These are phyloP conservation scores for Cystofilobasidium capitatum DNA, from an alignment of 768 basidiomycete species.

Conservation along the genomic window DNA sequence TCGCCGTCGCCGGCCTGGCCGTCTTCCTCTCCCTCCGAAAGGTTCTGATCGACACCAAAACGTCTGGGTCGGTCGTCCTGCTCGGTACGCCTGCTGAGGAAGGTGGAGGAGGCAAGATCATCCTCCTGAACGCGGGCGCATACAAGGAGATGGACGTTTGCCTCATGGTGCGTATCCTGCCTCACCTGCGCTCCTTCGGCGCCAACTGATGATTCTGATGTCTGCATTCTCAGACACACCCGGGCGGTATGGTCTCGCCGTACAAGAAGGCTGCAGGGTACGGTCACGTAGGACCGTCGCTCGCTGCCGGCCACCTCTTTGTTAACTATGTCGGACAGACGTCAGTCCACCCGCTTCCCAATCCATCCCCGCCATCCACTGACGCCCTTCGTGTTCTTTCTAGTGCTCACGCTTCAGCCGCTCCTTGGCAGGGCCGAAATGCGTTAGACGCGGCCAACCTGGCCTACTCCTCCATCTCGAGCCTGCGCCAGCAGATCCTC, in stretches of 20 bases:
- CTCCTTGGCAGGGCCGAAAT: constrained; percentile 25
- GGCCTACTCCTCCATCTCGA: constrained; percentile 67
- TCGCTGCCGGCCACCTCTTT: constrained; percentile 19
- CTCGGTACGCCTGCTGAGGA: constrained; percentile 35
- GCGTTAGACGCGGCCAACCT: constrained; percentile 68
- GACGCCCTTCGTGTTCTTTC: neutral
- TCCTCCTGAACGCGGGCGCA: constrained; percentile 30
- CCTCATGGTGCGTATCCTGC: constrained; percentile 30
- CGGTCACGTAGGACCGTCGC: constrained; percentile 20
- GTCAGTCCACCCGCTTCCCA: neutral
- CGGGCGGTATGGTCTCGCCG: neutral
- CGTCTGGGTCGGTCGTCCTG: constrained; percentile 30
- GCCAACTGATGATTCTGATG: neutral
- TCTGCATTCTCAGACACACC: neutral
- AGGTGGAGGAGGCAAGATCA: constrained; percentile 33
- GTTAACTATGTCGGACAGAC: constrained; percentile 30
- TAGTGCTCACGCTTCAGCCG: constrained; percentile 29
- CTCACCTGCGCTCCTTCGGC: neutral
- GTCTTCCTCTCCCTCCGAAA: constrained; percentile 29
- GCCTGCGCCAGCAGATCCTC: constrained; percentile 75
- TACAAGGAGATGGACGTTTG: constrained; percentile 30
- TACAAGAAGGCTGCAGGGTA: neutral
- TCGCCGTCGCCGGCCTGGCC: constrained; percentile 31
- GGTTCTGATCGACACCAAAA: constrained; percentile 29
- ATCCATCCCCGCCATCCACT: neutral